phyloP scores from a whole-genome alignment of 2,329 filamentous ascomycete species.

The Alternaria panax region DNA sequence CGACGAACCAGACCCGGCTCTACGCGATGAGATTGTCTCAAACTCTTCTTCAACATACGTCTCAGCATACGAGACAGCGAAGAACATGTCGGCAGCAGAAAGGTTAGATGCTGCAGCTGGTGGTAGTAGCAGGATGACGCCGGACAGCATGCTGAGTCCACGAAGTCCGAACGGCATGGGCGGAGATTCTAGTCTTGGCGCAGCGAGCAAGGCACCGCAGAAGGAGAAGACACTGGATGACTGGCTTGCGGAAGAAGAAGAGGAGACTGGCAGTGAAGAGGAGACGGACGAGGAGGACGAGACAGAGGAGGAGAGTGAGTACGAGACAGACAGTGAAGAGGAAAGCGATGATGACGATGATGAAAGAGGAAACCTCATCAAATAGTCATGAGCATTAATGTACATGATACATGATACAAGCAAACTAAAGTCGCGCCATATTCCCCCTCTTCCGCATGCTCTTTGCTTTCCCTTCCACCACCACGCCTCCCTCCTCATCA shows the following conservation, averaged over 20 bases:
- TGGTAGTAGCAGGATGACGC: conserved; percentile 43
- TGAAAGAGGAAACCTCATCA: conserved; percentile 45
- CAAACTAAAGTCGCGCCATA: conserved; percentile 41
- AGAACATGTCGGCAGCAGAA: conserved; percentile 66
- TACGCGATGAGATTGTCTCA: conserved; percentile 65
- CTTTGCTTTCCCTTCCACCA: conserved; percentile 31
- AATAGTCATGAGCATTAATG: conserved; percentile 9
- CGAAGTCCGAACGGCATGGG: conserved; percentile 60
- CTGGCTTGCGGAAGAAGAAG: conserved; percentile 77
- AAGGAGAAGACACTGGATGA: conserved; percentile 87
- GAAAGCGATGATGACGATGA: conserved; percentile 11
- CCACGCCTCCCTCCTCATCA: conserved; percentile 17
- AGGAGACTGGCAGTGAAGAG: conserved; percentile 59
- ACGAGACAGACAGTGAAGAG: conserved; percentile 65
- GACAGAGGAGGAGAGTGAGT: conserved; percentile 64
- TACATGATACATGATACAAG: not conserved
- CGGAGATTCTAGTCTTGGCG: conserved; percentile 17
- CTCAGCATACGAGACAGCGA: conserved; percentile 40
- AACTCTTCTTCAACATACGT: conserved; percentile 42
- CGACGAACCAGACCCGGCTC: conserved; percentile 75
- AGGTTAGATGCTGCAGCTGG: conserved; percentile 67
- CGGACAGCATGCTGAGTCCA: conserved; percentile 46
- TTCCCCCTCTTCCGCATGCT: conserved; percentile 44
- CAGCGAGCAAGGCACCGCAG: conserved; percentile 23
- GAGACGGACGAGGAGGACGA: conserved; percentile 58